Evolutionary conservation across 805 yeast genomes (phyloP), one percentile per base, ranked within the genome.

Genomic region (Peterozyma toletana): DNA sequence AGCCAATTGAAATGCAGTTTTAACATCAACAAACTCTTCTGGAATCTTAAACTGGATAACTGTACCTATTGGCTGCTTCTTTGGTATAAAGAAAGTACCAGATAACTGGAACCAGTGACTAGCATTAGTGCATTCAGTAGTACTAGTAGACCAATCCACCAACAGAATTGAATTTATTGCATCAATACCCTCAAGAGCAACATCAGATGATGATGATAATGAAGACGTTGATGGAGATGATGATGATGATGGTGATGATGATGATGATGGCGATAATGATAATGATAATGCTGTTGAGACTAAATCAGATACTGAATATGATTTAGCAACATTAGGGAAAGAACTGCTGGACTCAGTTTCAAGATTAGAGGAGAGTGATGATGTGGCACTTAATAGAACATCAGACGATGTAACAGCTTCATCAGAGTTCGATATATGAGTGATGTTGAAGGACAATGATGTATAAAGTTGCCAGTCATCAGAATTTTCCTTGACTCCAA

Each of bases 391-490:
- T n/a, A n/a, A n/a, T n/a, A n/a, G n/a, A n/a, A n/a, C n/a, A n/a
- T n/a, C n/a, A 17, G 35, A 18, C 9, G 42, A 33, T 13, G 42
- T 13, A 5, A 4, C 37, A 30, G 11, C 3, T 4, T 39, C 31
- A 27, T 18, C 42, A 2, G 14, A 15, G 5, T 5, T 15, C 16
- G 34, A 29, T n/a, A n/a, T n/a, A 33, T 30, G 6, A n/a, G 37
- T 31, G 11, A 42, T 3, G n/a, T 30, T 42, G 35, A 48, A 44
- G 5, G 31, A n/a, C 13, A 30, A 14, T 14, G 52, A 45, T 9
- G 43, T 10, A 17, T 33, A 45, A 38, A 48, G 45, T 30, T 48
- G 40, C 52, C 52, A 49, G 36, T 33, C 40, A 30, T 49, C 39
- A 17, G 16, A n/a, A 30, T 42, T 29, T 11, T 37, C 10, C 15